Evolutionary conservation across 176 grass and related monocot species (phyloP).

Genomic region (Cenchrus purpureus): DNA sequence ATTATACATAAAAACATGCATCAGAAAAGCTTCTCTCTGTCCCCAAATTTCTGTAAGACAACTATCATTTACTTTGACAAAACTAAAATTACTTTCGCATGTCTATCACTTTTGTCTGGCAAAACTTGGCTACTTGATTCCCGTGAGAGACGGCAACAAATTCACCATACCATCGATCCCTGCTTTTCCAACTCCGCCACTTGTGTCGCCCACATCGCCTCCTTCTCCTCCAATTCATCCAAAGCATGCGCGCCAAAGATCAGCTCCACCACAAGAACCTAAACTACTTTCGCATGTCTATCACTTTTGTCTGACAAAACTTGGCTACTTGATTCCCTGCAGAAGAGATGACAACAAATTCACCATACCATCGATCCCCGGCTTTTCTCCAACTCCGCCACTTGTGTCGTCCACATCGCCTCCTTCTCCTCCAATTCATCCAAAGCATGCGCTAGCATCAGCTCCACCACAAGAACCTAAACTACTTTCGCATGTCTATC

Average conservation of each 20-base stretch:
- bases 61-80: neutral
- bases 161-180: conserved; percentile 37
- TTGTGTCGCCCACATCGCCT: neutral
- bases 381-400: conserved; percentile 3
- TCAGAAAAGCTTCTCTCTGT: conserved; percentile 49
- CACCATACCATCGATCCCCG: conserved; percentile 27
- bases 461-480: neutral
- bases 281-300: neutral
- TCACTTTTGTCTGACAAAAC: neutral
- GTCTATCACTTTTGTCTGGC: neutral
- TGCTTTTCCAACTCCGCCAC: neutral
- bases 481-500: neutral
- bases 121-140: neutral
- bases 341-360: conserved; percentile 62
- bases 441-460: neutral
- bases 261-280: neutral
- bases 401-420: neutral
- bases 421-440: neutral
- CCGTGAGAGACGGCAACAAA: conserved; percentile 53
- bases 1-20: too few species aligned
- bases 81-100: neutral
- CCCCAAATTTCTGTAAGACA: conserved; percentile 67
- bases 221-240: neutral
- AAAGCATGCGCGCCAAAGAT: neutral
- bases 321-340: neutral